These are phyloP conservation scores for Isoetes engelmannii DNA, from an alignment of 83 land plant genomes.

Conservation along the genomic window DNA sequence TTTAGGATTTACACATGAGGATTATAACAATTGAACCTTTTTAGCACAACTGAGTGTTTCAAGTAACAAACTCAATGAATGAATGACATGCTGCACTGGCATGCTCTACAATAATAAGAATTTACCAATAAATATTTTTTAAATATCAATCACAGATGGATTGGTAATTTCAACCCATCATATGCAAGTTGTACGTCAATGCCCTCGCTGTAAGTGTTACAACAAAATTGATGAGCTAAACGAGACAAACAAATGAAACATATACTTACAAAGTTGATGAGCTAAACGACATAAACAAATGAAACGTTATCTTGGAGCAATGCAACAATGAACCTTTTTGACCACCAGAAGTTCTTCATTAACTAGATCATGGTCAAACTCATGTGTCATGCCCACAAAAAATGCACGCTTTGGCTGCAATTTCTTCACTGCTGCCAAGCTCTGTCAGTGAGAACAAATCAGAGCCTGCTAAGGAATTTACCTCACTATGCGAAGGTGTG, in stretches of 20 bases:
- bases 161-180: constrained; percentile 67
- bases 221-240: neutral
- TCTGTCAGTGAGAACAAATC: constrained; percentile 24
- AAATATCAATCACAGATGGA: constrained; percentile 39
- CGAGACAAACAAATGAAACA: neutral
- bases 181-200: constrained; percentile 86
- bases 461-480: neutral
- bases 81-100: too few species aligned
- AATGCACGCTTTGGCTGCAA: constrained; percentile 79
- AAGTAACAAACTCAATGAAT: too few species aligned
- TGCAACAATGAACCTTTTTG: constrained; percentile 45
- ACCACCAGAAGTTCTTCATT: constrained; percentile 72
- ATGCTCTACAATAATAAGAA: too few species aligned
- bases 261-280: neutral
- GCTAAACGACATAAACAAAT: neutral
- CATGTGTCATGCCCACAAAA: constrained; percentile 95
- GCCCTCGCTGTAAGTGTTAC: constrained; percentile 65
- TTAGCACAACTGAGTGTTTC: too few species aligned
- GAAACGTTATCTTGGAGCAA: neutral
- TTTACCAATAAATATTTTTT: too few species aligned
- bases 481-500: neutral
- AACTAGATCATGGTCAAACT: constrained; percentile 83
- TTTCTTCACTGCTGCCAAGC: constrained; percentile 81
- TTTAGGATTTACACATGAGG: too few species aligned
- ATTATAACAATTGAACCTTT: too few species aligned